Base-by-base conservation (phyloP, 352 stramenopile genomes). In the Globisporangium polare region DNA sequence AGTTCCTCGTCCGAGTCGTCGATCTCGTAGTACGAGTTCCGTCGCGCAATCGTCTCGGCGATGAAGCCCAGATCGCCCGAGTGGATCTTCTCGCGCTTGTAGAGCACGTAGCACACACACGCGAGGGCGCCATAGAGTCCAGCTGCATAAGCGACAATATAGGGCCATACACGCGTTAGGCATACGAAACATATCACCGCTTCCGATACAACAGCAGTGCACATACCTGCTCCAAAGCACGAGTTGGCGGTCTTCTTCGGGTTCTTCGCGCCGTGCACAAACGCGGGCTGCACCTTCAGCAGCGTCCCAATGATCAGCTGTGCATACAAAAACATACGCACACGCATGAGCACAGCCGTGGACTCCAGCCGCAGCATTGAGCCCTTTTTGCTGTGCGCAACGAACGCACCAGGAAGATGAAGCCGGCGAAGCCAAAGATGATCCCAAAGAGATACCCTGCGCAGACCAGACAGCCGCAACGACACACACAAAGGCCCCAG, bases 401-500 rank as follows among this genome's bases (percentile, higher is more conserved):
- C 7, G n/a, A 22, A 58, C 64, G 35, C 60, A 94, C 84, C 71
- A 91, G 66, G 68, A 94, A 94, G 63, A 92, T 75, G 66, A 86
- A 88, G 35, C 85, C 85, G 0, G 78, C 63, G 60, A 94, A 94
- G 59, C 67, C 80, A 66, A 94, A 88, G 59, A 92, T 92, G 46
- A 82, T 83, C 61, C 82, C 83, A 45, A 78, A 89, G 29, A 94
- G 69, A 59, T 88, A 90, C 39, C 69, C 85, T 94, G 55, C 35
- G 24, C 20, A 71, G 39, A 0, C 5, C 12, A 58, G 54, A 51
- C 10, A 15, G 1, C 6, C 9, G 66, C 56, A 50, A 15, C 33
- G 33, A 39, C 33, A 39, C 33, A 8, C 33, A 15, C 7, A 15
- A 39, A 39, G 10, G 33, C 33, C 10, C 33, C 33, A 39, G 33